Evolutionary conservation across 2,329 filamentous ascomycete species (phyloP).

Genomic region (Penicillium sp.): DNA sequence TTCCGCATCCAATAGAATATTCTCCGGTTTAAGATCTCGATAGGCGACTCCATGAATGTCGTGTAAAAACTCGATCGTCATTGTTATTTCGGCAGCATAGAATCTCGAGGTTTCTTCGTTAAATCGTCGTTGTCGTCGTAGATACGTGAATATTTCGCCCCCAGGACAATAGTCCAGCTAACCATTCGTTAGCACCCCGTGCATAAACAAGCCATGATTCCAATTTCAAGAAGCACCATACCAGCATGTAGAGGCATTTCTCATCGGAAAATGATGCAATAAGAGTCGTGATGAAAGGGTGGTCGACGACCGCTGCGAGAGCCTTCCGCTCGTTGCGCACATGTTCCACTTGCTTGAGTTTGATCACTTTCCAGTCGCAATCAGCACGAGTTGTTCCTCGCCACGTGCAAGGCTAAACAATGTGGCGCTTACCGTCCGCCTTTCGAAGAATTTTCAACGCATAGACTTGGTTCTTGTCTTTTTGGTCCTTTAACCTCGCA

Average conservation of each 20-base stretch:
- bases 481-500: constrained; percentile 42
- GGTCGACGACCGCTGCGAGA: constrained; percentile 60
- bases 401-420: constrained; percentile 4
- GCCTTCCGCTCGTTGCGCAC: constrained; percentile 66
- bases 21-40: constrained; percentile 65
- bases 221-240: constrained; percentile 26
- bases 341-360: constrained; percentile 67
- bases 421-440: constrained; percentile 44
- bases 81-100: constrained; percentile 65
- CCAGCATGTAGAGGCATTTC: constrained; percentile 57
- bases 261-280: constrained; percentile 64
- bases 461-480: constrained; percentile 44
- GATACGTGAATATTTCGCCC: constrained; percentile 66
- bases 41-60: constrained; percentile 65
- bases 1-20: constrained; percentile 64
- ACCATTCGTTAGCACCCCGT: constrained; percentile 19
- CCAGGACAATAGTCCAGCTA: constrained; percentile 67
- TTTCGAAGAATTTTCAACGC: constrained; percentile 53
- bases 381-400: constrained; percentile 9
- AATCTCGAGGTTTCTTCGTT: constrained; percentile 63
- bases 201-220: background rate
- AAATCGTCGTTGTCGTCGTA: constrained; percentile 61
- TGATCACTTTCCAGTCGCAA: constrained; percentile 44
- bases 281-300: constrained; percentile 66
- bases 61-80: constrained; percentile 65